Base-by-base conservation (phyloP, 495 filamentous ascomycete genomes). In the Daldinia loculata region DNA sequence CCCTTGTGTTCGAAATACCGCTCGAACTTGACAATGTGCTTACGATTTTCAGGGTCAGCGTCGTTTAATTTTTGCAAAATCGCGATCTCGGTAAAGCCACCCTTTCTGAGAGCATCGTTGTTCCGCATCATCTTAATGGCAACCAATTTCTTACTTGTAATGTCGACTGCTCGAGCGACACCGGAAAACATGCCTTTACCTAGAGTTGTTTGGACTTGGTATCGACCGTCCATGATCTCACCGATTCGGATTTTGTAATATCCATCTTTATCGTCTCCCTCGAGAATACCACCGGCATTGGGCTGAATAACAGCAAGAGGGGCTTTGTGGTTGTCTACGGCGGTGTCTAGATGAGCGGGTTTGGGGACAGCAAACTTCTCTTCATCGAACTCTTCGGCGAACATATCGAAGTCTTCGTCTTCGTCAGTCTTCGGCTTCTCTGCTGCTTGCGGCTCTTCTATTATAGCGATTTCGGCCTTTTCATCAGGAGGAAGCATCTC, bases 161-260 rank as follows among this genome's bases (percentile, higher is more conserved):
- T 85, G 77, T 98, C 95, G 64, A 84, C 84, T n/a, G 95, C 96
- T 66, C 92, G 89, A 27, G 96, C 92, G n/a, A 99, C 95, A 9
- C 92, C 91, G 0, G 95, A 96, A 72, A 98, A 99, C 89, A 98
- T 95, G 56, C 95, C 95, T 76, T 91, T 92, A 67, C 95, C 95
- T n/a, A 98, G 87, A 63, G 90, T 90, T 38, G 92, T 86, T 73
- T 93, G 89, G 32, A 98, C 87, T 78, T 93, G 92, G 74, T 99
- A 98, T 32, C 93, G 89, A 39, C 89, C 87, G 75, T 96, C 91
- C 67, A 99, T 86, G 39, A 98, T 79, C 81, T 99, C 95, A 67
- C 94, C 93, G 48, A 92, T 86, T 36, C 94, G 90, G 52, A 97
- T 88, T 77, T 93, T 94, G 83, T 97, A 98, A 76, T 98, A 98